Evolutionary conservation across 164 flowering plant species (phyloP).

Genomic region (Brasenia schreberi): DNA sequence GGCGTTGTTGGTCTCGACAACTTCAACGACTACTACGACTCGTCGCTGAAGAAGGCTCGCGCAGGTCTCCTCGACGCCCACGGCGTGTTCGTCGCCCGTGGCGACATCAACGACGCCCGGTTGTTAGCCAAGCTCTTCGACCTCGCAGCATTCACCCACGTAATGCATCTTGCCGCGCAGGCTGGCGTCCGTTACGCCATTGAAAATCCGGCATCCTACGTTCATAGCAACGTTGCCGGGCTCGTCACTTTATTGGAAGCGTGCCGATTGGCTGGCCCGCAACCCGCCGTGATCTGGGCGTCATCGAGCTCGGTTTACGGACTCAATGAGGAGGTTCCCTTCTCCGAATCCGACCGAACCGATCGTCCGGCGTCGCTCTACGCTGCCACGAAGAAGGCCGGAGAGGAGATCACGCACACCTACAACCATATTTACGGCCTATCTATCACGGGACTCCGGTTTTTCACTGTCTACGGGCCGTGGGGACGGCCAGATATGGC

Average conservation of each 20-base stretch:
- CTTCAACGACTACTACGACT: constrained; percentile 16
- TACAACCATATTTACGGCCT: constrained; percentile 16
- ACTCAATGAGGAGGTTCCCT: constrained; percentile 13
- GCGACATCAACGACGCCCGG: constrained; percentile 12
- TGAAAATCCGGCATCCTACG: constrained; percentile 11
- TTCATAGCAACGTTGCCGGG: constrained; percentile 15
- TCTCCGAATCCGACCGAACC: constrained; percentile 13
- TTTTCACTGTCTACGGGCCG: constrained; percentile 16
- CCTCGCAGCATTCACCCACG: constrained; percentile 14
- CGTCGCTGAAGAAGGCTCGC: constrained; percentile 12
- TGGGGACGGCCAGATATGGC: constrained; percentile 18
- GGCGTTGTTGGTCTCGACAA: constrained; percentile 19
- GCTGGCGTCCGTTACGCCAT: constrained; percentile 16
- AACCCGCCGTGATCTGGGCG: constrained; percentile 16
- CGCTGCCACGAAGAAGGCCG: constrained; percentile 16
- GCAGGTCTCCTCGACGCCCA: constrained; percentile 3
- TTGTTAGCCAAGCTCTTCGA: constrained; percentile 13
- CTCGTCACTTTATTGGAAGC: constrained; percentile 9
- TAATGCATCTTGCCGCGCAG: constrained; percentile 17
- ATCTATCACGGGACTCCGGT: constrained; percentile 12
- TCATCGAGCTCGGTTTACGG: constrained; percentile 17
- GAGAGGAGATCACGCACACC: constrained; percentile 17
- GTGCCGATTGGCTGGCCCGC: constrained; percentile 11
- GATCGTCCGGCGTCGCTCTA: constrained; percentile 12
- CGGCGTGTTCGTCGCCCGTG: constrained; percentile 13